Conservation (phyloP, 1,139 yeast species). For the Debaryomyces singareniensis region DNA sequence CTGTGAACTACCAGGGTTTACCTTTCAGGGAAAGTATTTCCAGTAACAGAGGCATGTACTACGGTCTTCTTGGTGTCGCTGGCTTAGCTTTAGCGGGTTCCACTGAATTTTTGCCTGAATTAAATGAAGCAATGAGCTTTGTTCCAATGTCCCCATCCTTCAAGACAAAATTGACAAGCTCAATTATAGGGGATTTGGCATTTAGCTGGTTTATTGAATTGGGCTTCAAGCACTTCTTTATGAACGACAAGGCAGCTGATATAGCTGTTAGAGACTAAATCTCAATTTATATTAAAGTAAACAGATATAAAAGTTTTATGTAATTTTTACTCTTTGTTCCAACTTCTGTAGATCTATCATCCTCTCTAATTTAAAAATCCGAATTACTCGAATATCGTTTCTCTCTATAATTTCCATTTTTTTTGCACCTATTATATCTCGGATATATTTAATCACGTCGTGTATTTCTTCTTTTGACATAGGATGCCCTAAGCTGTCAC, state of each 20-base stretch:
- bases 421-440: constrained; percentile 11
- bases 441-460: constrained; percentile 19
- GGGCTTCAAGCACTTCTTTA: constrained; percentile 72
- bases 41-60: constrained; percentile 95
- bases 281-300: constrained; percentile 1
- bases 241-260: constrained; percentile 90
- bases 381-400: constrained; percentile 21
- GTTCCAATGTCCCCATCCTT: constrained; percentile 79
- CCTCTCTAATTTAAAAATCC: constrained; percentile 21
- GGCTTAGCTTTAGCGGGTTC: constrained; percentile 86
- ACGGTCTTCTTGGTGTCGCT: constrained; percentile 88
- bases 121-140: constrained; percentile 85
- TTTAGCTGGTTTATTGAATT: constrained; percentile 78
- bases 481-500: constrained; percentile 31
- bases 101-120: constrained; percentile 91
- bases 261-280: constrained; percentile 53
- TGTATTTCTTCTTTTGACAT: constrained; percentile 24
- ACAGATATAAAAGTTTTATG: constrained; percentile 3
- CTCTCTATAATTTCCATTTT: constrained; percentile 12
- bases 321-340: constrained; percentile 3
- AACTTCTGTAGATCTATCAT: constrained; percentile 16
- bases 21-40: constrained; percentile 91
- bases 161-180: constrained; percentile 67
- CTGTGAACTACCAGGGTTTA: constrained; percentile 94
- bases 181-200: constrained; percentile 71